Conservation (phyloP, 2,329 filamentous ascomycete species). For the Colletotrichum godetiae region DNA sequence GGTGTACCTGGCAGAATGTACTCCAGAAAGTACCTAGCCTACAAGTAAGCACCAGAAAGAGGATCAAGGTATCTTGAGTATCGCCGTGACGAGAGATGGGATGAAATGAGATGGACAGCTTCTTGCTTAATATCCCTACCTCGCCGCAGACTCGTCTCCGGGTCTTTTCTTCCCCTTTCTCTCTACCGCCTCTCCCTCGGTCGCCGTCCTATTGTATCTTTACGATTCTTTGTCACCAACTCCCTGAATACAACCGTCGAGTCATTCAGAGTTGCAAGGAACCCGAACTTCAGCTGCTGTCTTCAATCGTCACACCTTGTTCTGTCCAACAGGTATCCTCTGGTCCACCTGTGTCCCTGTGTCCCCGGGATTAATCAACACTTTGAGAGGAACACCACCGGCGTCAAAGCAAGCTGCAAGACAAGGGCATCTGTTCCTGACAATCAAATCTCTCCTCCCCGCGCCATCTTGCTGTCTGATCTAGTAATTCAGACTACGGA, state of each 20-base stretch:
- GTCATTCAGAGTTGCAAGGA: slow-evolving; percentile 30
- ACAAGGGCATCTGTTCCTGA: slow-evolving; percentile 6
- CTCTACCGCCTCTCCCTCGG: slow-evolving; percentile 32
- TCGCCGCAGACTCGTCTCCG: neutral
- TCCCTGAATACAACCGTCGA: slow-evolving; percentile 17
- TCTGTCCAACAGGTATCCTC: neutral
- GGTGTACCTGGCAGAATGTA: neutral
- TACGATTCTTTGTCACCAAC: slow-evolving; percentile 9
- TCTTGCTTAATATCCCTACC: slow-evolving; percentile 22
- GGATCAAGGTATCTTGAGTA: neutral
- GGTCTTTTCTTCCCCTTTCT: neutral
- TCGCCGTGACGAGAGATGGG: neutral
- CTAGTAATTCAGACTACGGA: neutral
- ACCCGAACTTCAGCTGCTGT: neutral
- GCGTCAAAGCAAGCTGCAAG: slow-evolving; percentile 1
- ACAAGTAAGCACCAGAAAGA: neutral
- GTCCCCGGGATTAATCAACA: slow-evolving; percentile 10
- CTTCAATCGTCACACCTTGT: neutral
- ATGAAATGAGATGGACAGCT: neutral
- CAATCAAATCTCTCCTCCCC: neutral
- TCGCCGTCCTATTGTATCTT: slow-evolving; percentile 16
- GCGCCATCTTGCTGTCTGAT: neutral
- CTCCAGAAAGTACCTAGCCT: neutral
- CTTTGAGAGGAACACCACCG: slow-evolving; percentile 11
- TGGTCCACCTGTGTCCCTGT: slow-evolving; percentile 8